These are phyloP conservation scores for Fomitopsis pulvina DNA, from an alignment of 768 basidiomycete species.

Conservation along the genomic window DNA sequence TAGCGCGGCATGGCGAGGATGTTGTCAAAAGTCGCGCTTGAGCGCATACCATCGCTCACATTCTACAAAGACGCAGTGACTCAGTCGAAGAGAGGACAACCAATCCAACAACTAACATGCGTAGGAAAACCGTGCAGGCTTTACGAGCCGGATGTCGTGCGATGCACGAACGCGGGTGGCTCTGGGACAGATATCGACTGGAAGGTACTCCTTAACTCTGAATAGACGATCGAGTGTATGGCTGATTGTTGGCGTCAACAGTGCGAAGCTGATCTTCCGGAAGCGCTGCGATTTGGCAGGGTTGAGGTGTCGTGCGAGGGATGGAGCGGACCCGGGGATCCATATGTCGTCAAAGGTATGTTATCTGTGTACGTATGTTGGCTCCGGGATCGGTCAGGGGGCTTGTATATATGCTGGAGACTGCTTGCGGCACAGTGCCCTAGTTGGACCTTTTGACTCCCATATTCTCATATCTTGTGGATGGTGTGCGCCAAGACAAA, in stretches of 20 bases:
- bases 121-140: slow-evolving; percentile 68
- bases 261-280: slow-evolving; percentile 90
- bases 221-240: too few relatives aligned
- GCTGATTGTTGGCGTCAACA: slow-evolving; percentile 21
- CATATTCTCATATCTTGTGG: too few relatives aligned
- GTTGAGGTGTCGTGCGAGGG: slow-evolving; percentile 91
- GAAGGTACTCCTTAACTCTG: slow-evolving; percentile 47
- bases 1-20: not conserved
- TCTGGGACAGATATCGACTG: slow-evolving; percentile 80
- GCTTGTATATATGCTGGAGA: too few relatives aligned
- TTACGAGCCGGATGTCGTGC: slow-evolving; percentile 80
- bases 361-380: too few relatives aligned
- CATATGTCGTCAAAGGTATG: slow-evolving; percentile 77
- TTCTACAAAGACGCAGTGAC: slow-evolving; percentile 73
- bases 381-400: too few relatives aligned
- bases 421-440: not conserved
- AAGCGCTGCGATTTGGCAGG: slow-evolving; percentile 72
- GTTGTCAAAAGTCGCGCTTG: slow-evolving; percentile 45
- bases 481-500: not conserved
- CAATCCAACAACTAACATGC: slow-evolving; percentile 78
- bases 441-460: too few relatives aligned
- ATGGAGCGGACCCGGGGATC: slow-evolving; percentile 77
- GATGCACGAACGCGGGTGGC: slow-evolving; percentile 78
- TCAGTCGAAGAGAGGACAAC: slow-evolving; percentile 51
- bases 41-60: slow-evolving; percentile 66